Percentiles rank a stretch among this genome's conserved stretches.
Conservation (phyloP, 495 filamentous ascomycete genomes). For the Apiosordaria backusii region DNA sequence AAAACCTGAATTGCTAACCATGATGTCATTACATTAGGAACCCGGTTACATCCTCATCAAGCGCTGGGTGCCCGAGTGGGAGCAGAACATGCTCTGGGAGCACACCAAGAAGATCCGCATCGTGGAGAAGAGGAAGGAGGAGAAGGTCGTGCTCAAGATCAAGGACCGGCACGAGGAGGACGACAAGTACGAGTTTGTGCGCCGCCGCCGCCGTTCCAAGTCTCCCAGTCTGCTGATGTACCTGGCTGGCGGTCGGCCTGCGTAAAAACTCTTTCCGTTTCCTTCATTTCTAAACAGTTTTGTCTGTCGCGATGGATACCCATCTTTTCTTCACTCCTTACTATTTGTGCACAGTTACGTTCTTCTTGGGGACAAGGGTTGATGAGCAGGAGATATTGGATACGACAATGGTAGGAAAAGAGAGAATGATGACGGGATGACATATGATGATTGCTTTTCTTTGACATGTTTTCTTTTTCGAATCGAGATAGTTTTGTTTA, state of each 20-base stretch:
- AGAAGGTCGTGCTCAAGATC: conserved; percentile 36
- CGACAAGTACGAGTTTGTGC: conserved; percentile 50
- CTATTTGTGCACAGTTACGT: background rate
- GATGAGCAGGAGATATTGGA: background rate
- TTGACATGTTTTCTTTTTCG: background rate
- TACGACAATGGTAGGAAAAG: background rate
- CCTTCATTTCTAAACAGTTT: conserved; percentile 2
- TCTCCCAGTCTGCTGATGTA: conserved; percentile 48
- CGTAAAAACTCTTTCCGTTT: conserved; percentile 21
- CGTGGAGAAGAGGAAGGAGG: conserved; percentile 36
- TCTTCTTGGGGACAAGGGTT: background rate
- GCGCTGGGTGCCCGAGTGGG: conserved; percentile 66
- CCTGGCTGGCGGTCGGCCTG: conserved; percentile 42
- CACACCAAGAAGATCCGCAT: conserved; percentile 63
- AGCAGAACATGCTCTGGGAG: conserved; percentile 68
- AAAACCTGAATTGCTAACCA: background rate
- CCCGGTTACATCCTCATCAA: conserved; percentile 73
- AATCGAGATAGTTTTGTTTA: background rate
- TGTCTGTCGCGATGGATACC: background rate
- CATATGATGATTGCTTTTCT: background rate
- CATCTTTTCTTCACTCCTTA: conserved; percentile 10
- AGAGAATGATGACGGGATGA: background rate
- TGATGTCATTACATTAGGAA: conserved; percentile 46
- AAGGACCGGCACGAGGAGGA: conserved; percentile 46
- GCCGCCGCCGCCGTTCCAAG: conserved; percentile 49